These are phyloP conservation scores for Lactarius pseudohatsudake DNA, from an alignment of 768 basidiomycete genomes.

Conservation along the genomic window DNA sequence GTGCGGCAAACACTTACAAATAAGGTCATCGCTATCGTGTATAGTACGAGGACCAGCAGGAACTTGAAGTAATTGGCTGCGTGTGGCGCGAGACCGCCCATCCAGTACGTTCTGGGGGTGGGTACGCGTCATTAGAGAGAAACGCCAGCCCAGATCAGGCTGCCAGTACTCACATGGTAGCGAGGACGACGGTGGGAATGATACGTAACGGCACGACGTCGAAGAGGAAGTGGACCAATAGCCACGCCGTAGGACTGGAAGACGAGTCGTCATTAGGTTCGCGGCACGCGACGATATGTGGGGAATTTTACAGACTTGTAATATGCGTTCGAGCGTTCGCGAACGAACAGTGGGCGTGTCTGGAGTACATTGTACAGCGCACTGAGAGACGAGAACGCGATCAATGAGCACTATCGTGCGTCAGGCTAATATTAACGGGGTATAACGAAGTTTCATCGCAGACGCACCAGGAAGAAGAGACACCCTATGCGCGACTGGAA, in stretches of 20 bases:
- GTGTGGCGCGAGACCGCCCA: constrained; percentile 83
- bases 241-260: constrained; percentile 81
- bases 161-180: constrained; percentile 62
- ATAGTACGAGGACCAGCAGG: constrained; percentile 84
- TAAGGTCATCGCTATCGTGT: constrained; percentile 80
- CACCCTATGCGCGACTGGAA: constrained; percentile 95
- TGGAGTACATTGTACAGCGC: constrained; percentile 88
- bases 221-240: constrained; percentile 83
- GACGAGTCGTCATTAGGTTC: constrained; percentile 10
- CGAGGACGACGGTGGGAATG: constrained; percentile 84
- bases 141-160: background rate
- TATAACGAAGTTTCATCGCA: background rate
- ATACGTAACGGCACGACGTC: constrained; percentile 88
- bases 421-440: background rate
- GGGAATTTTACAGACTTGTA: constrained; percentile 58
- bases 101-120: constrained; percentile 77
- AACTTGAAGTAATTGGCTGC: constrained; percentile 93
- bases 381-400: constrained; percentile 89
- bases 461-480: constrained; percentile 82
- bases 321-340: constrained; percentile 82
- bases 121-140: background rate
- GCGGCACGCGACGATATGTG: background rate
- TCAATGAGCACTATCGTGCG: constrained; percentile 67
- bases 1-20: constrained; percentile 52
- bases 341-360: constrained; percentile 80